These are phyloP conservation scores for Deinandra increscens DNA, from an alignment of 129 eudicot species.

Conservation along the genomic window DNA sequence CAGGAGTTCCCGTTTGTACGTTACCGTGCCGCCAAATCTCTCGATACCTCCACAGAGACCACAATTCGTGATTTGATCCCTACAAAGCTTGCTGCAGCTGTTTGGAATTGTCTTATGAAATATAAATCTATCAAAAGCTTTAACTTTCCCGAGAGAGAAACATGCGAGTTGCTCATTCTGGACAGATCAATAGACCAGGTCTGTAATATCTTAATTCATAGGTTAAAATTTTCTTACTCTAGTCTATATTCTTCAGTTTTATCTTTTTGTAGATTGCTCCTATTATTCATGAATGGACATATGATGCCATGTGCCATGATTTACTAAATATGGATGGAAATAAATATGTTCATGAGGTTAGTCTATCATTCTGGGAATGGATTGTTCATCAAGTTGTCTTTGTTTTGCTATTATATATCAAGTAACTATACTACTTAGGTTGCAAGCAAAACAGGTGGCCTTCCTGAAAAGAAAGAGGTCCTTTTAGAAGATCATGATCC, in stretches of 20 bases:
- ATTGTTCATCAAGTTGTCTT: conserved; percentile 15
- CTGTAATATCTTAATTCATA: conserved; percentile 2
- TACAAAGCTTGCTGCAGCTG: conserved; percentile 88
- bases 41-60: conserved; percentile 78
- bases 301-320: conserved; percentile 99
- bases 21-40: conserved; percentile 95
- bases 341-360: conserved; percentile 92
- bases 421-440: conserved; percentile 54
- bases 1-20: conserved; percentile 97
- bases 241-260: conserved; percentile 1
- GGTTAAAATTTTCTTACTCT: conserved; percentile 4
- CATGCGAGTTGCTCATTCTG: conserved; percentile 90
- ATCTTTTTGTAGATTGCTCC: conserved; percentile 74
- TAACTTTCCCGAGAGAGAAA: conserved; percentile 81
- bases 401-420: conserved; percentile 30
- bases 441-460: conserved; percentile 80
- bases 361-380: conserved; percentile 16
- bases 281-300: conserved; percentile 94
- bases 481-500: conserved; percentile 98
- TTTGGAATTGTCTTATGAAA: conserved; percentile 85
- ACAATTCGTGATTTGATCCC: conserved; percentile 86
- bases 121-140: conserved; percentile 59
- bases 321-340: conserved; percentile 83
- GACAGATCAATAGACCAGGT: conserved; percentile 97
- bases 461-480: conserved; percentile 87